Evolutionary conservation across 805 yeast species (phyloP), one percentile per base, ranked within the genome.

Genomic region (Scheffersomyces spartinae): DNA sequence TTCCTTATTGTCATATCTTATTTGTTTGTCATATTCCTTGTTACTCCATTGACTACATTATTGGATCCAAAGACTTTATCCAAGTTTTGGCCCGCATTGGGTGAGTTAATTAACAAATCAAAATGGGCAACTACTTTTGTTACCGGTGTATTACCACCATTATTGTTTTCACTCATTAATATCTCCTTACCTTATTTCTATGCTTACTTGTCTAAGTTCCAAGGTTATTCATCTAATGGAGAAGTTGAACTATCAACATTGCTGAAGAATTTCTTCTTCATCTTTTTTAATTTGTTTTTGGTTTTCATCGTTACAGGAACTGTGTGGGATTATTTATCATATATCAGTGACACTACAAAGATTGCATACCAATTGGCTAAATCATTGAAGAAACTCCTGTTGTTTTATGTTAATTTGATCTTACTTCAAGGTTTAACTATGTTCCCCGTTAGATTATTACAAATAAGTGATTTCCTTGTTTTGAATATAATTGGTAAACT

Each of bases 381-480:
- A 8, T 68, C 75, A 2, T 54, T 71, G 28, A 67, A 65, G 39
- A 55, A 61, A 21, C 47, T 68, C 18, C 66, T 74, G 3, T 48
- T 71, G 23, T 71, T 71, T 36, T 71, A 71, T 35, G 70, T 64
- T 26, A 72, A 71, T 40, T 57, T 71, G 49, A 78, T 79, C 31
- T 55, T 79, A 13, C 61, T 79, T 29, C 91, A 80, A 46, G 91
- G 85, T 0, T 39, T 72, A 26, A 72, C 73, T 1, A 68, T 72
- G 74, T 68, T 71, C 36, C 77, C 77, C 4, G 66, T 70, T 21
- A 61, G 68, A 27, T 49, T 71, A 21, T 49, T 71, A 9, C 78
- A 72, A 41, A 48, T 66, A 20, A 73, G 75, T 11, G 77, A 71
- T 42, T 52, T 71, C 18, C 52, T 61, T 4, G 38, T 64, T 13